Conservation (phyloP, 2,329 filamentous ascomycete species). For the Fusarium annulatum region DNA sequence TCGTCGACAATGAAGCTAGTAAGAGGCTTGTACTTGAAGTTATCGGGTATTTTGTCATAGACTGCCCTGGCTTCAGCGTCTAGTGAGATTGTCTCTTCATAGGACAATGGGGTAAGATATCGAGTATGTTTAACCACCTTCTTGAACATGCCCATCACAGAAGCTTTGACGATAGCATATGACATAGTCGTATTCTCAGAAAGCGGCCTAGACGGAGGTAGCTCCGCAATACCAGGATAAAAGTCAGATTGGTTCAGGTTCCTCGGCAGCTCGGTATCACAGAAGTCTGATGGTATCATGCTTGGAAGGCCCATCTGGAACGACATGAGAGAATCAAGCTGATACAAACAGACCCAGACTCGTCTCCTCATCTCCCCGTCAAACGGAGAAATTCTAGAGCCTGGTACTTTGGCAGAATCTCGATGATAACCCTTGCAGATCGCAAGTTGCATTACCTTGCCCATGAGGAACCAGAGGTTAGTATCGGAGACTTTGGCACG, state of each 20-base stretch:
- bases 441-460: constrained; percentile 57
- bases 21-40: constrained; percentile 41
- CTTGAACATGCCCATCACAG: constrained; percentile 44
- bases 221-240: neutral
- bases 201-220: constrained; percentile 30
- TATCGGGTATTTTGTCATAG: constrained; percentile 41
- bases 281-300: constrained; percentile 51
- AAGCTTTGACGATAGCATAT: constrained; percentile 46
- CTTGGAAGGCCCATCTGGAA: constrained; percentile 61
- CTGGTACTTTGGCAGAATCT: constrained; percentile 54
- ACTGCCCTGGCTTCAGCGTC: constrained; percentile 33
- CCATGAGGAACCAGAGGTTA: constrained; percentile 58
- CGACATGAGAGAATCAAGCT: constrained; percentile 58
- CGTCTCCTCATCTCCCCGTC: constrained; percentile 61
- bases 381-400: constrained; percentile 51
- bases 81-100: constrained; percentile 31
- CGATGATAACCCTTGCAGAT: constrained; percentile 62
- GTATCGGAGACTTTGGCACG: constrained; percentile 47
- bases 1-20: constrained; percentile 45
- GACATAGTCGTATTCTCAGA: constrained; percentile 35
- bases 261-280: constrained; percentile 33
- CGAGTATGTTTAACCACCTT: constrained; percentile 37
- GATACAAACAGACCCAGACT: constrained; percentile 57
- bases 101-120: constrained; percentile 3
- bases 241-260: constrained; percentile 41